Percentiles rank a stretch among this genome's conserved stretches.
phyloP scores from a whole-genome alignment of 192 early-diverging fungal genomes.

The Coemansia sp. region DNA sequence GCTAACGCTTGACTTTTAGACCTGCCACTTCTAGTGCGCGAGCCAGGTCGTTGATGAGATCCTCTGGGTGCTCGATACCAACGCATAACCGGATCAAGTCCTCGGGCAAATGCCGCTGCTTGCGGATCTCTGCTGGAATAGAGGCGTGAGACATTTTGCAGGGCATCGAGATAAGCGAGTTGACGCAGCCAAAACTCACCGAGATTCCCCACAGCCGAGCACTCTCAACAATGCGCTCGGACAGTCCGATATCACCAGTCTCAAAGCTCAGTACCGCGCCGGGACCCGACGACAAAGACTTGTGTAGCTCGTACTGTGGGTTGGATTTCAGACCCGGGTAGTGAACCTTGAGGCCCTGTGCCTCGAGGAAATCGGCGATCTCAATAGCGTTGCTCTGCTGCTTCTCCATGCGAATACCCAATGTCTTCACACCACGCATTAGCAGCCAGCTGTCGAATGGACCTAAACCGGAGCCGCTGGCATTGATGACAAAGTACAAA shows the following conservation, averaged over 20 bases:
- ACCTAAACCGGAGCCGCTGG: constrained; percentile 83
- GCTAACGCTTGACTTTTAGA: constrained; percentile 28
- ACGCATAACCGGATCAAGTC: constrained; percentile 95
- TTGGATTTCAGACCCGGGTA: constrained; percentile 85
- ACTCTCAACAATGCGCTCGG: constrained; percentile 79
- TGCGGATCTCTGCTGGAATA: constrained; percentile 86
- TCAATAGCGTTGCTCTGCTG: constrained; percentile 79
- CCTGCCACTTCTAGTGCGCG: constrained; percentile 68
- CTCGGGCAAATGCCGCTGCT: constrained; percentile 87
- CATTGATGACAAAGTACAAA: constrained; percentile 92
- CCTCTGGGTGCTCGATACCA: constrained; percentile 93
- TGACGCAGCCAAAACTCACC: constrained; percentile 98
- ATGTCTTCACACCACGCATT: constrained; percentile 91
- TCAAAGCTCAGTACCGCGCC: constrained; percentile 96
- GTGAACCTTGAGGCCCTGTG: constrained; percentile 78
- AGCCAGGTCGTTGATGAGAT: constrained; percentile 85
- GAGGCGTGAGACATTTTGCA: constrained; percentile 97
- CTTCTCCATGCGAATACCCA: constrained; percentile 94
- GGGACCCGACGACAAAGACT: constrained; percentile 72
- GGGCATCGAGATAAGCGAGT: constrained; percentile 97
- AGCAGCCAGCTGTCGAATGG: constrained; percentile 94
- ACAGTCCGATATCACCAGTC: constrained; percentile 78
- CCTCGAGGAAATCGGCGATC: constrained; percentile 81
- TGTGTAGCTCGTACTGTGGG: constrained; percentile 82
- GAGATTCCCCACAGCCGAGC: constrained; percentile 86